Evolutionary conservation across 2,329 filamentous ascomycete genomes (phyloP).

Genomic region (Colletotrichum lini): DNA sequence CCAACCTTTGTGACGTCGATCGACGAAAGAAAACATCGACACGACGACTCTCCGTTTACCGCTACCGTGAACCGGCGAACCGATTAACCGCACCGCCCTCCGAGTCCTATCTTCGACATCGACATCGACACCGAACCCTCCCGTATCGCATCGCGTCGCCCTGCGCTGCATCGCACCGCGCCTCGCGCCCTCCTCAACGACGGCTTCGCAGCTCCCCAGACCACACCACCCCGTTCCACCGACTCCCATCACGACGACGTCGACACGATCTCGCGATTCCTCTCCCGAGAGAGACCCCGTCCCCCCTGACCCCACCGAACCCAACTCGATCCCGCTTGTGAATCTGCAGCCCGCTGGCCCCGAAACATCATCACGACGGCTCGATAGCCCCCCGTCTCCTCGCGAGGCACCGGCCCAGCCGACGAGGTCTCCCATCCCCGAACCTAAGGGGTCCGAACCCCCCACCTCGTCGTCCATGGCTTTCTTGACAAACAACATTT

Average conservation of each 20-base stretch:
- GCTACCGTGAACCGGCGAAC: neutral
- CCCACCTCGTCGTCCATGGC: conserved; percentile 36
- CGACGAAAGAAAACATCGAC: conserved; percentile 25
- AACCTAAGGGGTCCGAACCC: conserved; percentile 30
- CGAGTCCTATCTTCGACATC: neutral
- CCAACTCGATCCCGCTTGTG: conserved; percentile 8
- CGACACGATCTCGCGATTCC: conserved; percentile 17
- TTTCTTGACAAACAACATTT: conserved; percentile 42
- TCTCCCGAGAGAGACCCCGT: conserved; percentile 10
- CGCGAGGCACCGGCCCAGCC: conserved; percentile 36
- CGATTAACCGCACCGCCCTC: conserved; percentile 11
- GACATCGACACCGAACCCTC: conserved; percentile 2
- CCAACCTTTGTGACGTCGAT: conserved; percentile 37
- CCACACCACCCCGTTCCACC: neutral
- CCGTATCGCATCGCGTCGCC: neutral
- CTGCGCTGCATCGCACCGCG: neutral
- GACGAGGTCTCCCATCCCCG: conserved; percentile 35
- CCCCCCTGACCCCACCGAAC: conserved; percentile 8
- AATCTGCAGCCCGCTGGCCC: neutral
- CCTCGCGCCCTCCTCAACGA: neutral
- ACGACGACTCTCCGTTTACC: neutral
- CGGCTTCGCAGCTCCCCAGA: conserved; percentile 15
- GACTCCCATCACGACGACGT: conserved; percentile 20
- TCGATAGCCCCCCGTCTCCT: conserved; percentile 26
- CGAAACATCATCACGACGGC: conserved; percentile 7